phyloP scores from a whole-genome alignment of 352 stramenopile genomes.

The Phytophthora pluvialis region DNA sequence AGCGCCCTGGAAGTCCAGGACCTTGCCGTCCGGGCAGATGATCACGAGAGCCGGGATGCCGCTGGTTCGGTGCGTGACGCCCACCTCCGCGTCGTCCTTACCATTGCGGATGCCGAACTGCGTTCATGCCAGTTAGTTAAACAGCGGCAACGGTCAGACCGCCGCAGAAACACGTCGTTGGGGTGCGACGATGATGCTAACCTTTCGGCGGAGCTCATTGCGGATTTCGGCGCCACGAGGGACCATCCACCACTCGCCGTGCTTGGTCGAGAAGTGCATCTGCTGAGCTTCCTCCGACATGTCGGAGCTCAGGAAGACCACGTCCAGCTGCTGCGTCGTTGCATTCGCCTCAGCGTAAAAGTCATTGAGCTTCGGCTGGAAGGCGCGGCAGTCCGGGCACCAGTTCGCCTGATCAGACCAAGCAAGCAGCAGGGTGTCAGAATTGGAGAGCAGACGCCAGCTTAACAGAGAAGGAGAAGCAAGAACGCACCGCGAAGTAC shows the following conservation, averaged over 20 bases:
- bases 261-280: constrained; percentile 68
- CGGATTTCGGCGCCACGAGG: constrained; percentile 60
- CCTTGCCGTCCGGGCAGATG: constrained; percentile 51
- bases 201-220: constrained; percentile 76
- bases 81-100: constrained; percentile 67
- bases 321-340: constrained; percentile 49
- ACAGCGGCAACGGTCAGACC: constrained; percentile 3
- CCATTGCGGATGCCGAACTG: constrained; percentile 71
- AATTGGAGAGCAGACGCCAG: not conserved
- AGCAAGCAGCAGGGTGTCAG: constrained; percentile 3
- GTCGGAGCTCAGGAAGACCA: constrained; percentile 82
- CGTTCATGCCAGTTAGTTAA: not conserved
- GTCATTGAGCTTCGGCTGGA: constrained; percentile 72
- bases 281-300: constrained; percentile 55
- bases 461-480: not conserved
- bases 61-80: constrained; percentile 61
- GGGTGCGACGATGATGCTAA: constrained; percentile 16
- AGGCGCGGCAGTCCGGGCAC: constrained; percentile 79
- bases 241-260: constrained; percentile 73
- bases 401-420: constrained; percentile 65
- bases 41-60: constrained; percentile 78
- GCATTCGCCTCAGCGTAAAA: constrained; percentile 71
- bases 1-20: constrained; percentile 64
- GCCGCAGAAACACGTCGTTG: constrained; percentile 16
- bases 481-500: constrained; percentile 68